A percentile compares a stretch with the other conserved stretches of the same genome.
phyloP scores from a whole-genome alignment of 1,139 yeast species.

The Geotrichum fermentans region DNA sequence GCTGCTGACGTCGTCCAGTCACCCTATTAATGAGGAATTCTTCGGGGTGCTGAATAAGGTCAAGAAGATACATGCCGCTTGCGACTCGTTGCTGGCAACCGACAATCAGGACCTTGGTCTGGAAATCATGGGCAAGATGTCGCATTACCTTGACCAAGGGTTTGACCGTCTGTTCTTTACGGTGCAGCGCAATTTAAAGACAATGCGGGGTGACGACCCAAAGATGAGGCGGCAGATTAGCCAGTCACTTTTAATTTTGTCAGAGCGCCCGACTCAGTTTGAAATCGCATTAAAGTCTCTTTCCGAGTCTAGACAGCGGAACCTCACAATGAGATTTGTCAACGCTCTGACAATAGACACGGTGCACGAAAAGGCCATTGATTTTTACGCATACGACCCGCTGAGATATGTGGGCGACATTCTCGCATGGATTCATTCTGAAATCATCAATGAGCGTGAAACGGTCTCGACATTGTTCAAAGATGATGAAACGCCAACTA shows the following conservation, averaged over 20 bases:
- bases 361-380: conserved; percentile 47
- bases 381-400: conserved; percentile 73
- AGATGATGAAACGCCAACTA: conserved; percentile 22
- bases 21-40: conserved; percentile 50
- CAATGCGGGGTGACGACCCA: conserved; percentile 22
- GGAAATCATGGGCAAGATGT: conserved; percentile 60
- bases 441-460: conserved; percentile 87
- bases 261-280: conserved; percentile 39
- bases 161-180: conserved; percentile 46
- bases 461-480: conserved; percentile 52
- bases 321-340: conserved; percentile 43
- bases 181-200: conserved; percentile 38
- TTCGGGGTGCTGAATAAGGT: conserved; percentile 59
- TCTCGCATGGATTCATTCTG: conserved; percentile 80
- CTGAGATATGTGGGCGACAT: conserved; percentile 79
- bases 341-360: conserved; percentile 51
- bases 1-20: conserved; percentile 34
- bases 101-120: conserved; percentile 63
- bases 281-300: conserved; percentile 35
- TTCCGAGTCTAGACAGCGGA: conserved; percentile 33
- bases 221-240: conserved; percentile 28
- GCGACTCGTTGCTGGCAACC: conserved; percentile 61
- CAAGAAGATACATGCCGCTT: conserved; percentile 58
- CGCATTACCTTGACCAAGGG: conserved; percentile 49
- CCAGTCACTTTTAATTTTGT: conserved; percentile 33